phyloP scores from a whole-genome alignment of 1,284 basidiomycete species.

The Ganoderma lucidum region DNA sequence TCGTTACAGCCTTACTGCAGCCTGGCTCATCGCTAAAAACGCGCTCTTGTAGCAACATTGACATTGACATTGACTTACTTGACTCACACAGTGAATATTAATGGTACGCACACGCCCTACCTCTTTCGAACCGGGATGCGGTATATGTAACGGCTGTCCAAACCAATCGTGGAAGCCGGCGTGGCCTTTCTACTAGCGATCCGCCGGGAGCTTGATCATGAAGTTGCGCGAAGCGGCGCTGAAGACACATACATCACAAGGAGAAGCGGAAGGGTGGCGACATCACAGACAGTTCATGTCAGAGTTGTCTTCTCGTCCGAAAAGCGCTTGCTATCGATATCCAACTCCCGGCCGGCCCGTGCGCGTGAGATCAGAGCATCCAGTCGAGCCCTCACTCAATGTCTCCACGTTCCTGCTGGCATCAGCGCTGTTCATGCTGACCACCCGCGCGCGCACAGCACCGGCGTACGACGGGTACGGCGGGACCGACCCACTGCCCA shows the following conservation, averaged over 20 bases:
- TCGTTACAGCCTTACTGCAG: no score
- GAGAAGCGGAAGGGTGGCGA: not conserved
- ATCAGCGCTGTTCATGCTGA: not conserved
- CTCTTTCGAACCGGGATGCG: no score
- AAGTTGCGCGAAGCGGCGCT: not conserved
- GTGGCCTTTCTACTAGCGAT: not conserved
- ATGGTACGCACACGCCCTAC: no score
- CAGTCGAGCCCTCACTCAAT: no score
- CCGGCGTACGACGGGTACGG: slow-evolving; percentile 4
- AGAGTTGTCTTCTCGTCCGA: slow-evolving; percentile 1
- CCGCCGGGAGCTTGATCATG: no score
- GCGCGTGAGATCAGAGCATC: not conserved
- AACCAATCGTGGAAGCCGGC: not conserved
- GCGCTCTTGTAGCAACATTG: no score
- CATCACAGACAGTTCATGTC: not conserved
- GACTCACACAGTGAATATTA: no score
- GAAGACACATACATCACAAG: not conserved
- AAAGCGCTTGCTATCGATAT: not conserved
- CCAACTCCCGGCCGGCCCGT: no score
- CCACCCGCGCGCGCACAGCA: not conserved
- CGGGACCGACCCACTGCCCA: not conserved
- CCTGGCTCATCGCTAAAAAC: no score
- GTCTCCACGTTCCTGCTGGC: not conserved
- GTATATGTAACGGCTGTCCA: not conserved
- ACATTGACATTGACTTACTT: no score